phyloP scores from a whole-genome alignment of 306 rosid species.

The Cicer arietinum region DNA sequence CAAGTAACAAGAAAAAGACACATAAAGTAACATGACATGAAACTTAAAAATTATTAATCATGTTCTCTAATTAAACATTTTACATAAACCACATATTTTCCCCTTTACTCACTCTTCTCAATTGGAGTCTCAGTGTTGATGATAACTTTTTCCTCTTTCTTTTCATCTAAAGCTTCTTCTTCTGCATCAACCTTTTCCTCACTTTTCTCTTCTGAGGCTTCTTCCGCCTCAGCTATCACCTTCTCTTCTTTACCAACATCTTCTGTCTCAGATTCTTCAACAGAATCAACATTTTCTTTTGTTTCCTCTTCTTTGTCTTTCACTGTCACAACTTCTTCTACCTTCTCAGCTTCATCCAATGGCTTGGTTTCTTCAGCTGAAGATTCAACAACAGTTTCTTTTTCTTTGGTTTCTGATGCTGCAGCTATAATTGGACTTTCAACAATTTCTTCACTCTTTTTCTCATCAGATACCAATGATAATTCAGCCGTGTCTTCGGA shows the following conservation, averaged over 20 bases:
- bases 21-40: background rate
- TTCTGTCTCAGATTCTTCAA: slow-evolving; percentile 43
- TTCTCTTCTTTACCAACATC: slow-evolving; percentile 45
- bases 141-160: slow-evolving; percentile 50
- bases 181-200: slow-evolving; percentile 50
- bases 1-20: slow-evolving; percentile 6
- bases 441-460: slow-evolving; percentile 41
- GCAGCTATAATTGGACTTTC: slow-evolving; percentile 38
- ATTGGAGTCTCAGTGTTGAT: slow-evolving; percentile 28
- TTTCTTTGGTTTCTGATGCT: slow-evolving; percentile 49
- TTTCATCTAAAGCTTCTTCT: slow-evolving; percentile 44
- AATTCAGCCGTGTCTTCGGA: slow-evolving; percentile 53
- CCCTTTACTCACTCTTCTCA: slow-evolving; percentile 49
- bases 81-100: background rate
- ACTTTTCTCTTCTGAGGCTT: slow-evolving; percentile 36
- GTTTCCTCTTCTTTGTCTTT: slow-evolving; percentile 44
- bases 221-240: slow-evolving; percentile 33
- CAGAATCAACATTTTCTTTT: slow-evolving; percentile 45
- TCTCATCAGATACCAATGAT: slow-evolving; percentile 51
- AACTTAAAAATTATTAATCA: background rate
- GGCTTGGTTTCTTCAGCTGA: slow-evolving; percentile 46
- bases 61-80: slow-evolving; percentile 6
- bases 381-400: slow-evolving; percentile 17
- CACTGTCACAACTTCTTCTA: slow-evolving; percentile 41
- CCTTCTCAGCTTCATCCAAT: slow-evolving; percentile 50